Percentiles rank a stretch among this genome's conserved stretches.
Evolutionary conservation across 257 asterid species (phyloP).

Genomic region (Fraxinus anomala): DNA sequence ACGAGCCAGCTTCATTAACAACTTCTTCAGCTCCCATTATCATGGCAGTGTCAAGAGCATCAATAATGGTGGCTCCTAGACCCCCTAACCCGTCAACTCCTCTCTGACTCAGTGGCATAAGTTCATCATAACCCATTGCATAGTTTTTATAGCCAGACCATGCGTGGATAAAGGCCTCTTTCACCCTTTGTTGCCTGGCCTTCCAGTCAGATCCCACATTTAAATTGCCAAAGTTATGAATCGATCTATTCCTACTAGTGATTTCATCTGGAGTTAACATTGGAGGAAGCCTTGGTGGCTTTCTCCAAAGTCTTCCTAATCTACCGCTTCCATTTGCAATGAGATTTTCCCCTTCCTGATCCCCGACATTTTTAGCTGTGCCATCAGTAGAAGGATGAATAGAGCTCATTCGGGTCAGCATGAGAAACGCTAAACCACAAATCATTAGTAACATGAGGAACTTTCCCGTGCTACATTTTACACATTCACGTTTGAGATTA

Average conservation of each 20-base stretch:
- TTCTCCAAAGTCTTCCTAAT: conserved; percentile 71
- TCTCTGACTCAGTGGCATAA: conserved; percentile 83
- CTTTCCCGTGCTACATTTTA: conserved; percentile 77
- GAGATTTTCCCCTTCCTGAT: conserved; percentile 49
- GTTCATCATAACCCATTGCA: conserved; percentile 94
- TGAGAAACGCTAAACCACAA: conserved; percentile 66
- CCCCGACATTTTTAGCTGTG: conserved; percentile 38
- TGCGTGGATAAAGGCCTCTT: conserved; percentile 83
- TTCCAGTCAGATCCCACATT: conserved; percentile 59
- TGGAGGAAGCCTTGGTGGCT: conserved; percentile 87
- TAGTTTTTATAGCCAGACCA: conserved; percentile 83
- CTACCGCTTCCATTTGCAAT: conserved; percentile 47
- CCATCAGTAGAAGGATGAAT: conserved; percentile 38
- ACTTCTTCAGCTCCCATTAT: conserved; percentile 85
- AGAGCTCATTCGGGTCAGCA: conserved; percentile 54
- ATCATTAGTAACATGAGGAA: conserved; percentile 73
- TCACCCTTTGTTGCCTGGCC: conserved; percentile 71
- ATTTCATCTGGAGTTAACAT: conserved; percentile 86
- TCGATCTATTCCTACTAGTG: conserved; percentile 44
- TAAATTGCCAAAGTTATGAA: conserved; percentile 33
- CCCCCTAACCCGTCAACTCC: conserved; percentile 93
- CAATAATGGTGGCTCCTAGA: conserved; percentile 89
- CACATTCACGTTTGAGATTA: conserved; percentile 50
- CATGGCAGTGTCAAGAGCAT: conserved; percentile 95
- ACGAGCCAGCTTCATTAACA: conserved; percentile 79